Conservation (phyloP, 2,329 filamentous ascomycete species). For the Beauveria scarabaeidicola region DNA sequence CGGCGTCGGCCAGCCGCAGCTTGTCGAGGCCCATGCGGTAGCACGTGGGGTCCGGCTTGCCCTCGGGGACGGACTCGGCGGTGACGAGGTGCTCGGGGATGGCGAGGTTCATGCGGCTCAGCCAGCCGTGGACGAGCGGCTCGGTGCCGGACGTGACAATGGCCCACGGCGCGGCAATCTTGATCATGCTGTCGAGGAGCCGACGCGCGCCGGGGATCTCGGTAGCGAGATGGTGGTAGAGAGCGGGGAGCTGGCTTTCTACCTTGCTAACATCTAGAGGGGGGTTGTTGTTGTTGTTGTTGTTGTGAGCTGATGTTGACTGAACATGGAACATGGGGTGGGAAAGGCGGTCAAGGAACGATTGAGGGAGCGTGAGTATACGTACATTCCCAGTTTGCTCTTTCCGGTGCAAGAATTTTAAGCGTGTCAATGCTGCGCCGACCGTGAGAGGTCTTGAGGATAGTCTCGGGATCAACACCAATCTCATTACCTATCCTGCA, state of each 20-base stretch:
- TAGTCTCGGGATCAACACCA: slow-evolving; percentile 72
- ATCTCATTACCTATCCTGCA: slow-evolving; percentile 70
- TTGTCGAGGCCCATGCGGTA: slow-evolving; percentile 60
- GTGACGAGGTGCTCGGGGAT: slow-evolving; percentile 59
- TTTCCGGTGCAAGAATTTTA: slow-evolving; percentile 67
- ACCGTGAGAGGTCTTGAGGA: slow-evolving; percentile 86
- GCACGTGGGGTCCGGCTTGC: slow-evolving; percentile 71
- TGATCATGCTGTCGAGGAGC: slow-evolving; percentile 59
- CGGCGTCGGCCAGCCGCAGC: slow-evolving; percentile 42
- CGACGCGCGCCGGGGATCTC: slow-evolving; percentile 78
- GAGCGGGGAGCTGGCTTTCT: slow-evolving; percentile 68
- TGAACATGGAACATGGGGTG: neutral
- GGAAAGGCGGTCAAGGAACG: neutral
- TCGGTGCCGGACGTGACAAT: slow-evolving; percentile 72
- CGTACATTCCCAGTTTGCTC: slow-evolving; percentile 90
- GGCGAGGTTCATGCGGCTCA: slow-evolving; percentile 56
- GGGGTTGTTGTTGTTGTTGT: too few species aligned
- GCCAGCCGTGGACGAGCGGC: slow-evolving; percentile 64
- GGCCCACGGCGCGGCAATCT: slow-evolving; percentile 63
- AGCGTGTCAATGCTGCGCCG: slow-evolving; percentile 82
- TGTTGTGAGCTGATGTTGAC: neutral
- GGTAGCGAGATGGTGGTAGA: slow-evolving; percentile 67
- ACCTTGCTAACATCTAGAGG: slow-evolving; percentile 63
- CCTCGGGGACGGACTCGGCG: slow-evolving; percentile 65
- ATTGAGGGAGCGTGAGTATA: slow-evolving; percentile 18